Evolutionary conservation across 768 basidiomycete genomes (phyloP), one percentile per base, ranked within the genome.

Genomic region (Naganishia vaughanmartiniae): DNA sequence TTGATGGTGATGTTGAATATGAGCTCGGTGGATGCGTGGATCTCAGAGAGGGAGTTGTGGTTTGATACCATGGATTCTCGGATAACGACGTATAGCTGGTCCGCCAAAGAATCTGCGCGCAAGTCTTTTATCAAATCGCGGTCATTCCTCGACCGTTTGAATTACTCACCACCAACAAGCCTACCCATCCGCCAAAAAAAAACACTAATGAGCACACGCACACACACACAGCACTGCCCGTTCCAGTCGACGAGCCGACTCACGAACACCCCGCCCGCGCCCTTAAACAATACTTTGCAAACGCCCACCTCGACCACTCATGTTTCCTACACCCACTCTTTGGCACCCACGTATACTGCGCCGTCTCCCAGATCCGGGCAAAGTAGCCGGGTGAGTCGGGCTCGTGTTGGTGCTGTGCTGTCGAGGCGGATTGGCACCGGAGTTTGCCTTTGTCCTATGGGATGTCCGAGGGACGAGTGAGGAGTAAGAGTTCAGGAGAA

Each of bases 341-440:
- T 10, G 66, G 46, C 19, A 12, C 28, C 66, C 66, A 67, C 9
- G 33, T 51, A 26, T 67, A 67, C 33, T 67, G 48, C 48, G 66
- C 48, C 19, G 39, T 42, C 12, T 67, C 48, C n/a, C 46, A 31
- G 2, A 67, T 48, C 21, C 66, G 48, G 51, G 66, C 14, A 1
- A 21, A 51, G 46, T 14, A 67, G 10, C 2, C 51, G 0, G 66
- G 51, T 5, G 54, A 51, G 1, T 34, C 28, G 9, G 15, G 24
- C 17, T 7, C 2, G 15, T 11, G 53, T 30, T 30, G 53, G 24
- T 3, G 46, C 5, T 19, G 24, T n/a, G n/a, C n/a, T n/a, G 31
- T 24, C 51, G 53, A 14, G 4, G 33, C 19, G n/a, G 51, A 30
- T 19, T 53, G 66, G n/a, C 66, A 67, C 14, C 54, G 46, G 10